Evolutionary conservation across 306 rosid genomes (phyloP).

Genomic region (Rosa chinensis): DNA sequence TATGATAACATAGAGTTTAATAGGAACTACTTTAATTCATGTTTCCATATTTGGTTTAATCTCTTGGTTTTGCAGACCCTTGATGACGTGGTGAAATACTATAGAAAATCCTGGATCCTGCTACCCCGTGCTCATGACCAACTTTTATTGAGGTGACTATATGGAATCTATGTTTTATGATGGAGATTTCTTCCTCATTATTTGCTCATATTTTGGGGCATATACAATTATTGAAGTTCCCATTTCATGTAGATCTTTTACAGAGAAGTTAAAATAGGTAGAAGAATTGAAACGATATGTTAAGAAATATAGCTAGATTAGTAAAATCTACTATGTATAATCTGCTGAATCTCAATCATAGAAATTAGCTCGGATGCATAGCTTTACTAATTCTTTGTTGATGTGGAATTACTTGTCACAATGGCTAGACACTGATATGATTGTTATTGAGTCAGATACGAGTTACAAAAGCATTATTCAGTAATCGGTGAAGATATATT

Average conservation of each 20-base stretch:
- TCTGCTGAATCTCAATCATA: not conserved
- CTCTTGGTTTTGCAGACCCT: slow-evolving; percentile 63
- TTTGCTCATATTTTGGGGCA: not conserved
- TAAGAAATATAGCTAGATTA: not conserved
- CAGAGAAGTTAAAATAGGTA: not conserved
- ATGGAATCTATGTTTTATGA: not conserved
- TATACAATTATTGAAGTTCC: not conserved
- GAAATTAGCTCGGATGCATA: not conserved
- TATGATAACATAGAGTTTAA: not conserved
- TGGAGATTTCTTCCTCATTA: no score
- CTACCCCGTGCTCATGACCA: slow-evolving; percentile 58
- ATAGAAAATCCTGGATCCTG: slow-evolving; percentile 48
- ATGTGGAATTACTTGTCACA: not conserved
- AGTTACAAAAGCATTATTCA: slow-evolving; percentile 70
- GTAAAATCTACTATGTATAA: not conserved
- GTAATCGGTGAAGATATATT: slow-evolving; percentile 71
- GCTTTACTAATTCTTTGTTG: not conserved
- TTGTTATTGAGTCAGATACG: slow-evolving; percentile 53
- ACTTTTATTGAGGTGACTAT: slow-evolving; percentile 58
- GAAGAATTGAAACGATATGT: not conserved
- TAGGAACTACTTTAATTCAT: not conserved
- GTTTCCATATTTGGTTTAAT: not conserved
- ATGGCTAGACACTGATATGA: not conserved
- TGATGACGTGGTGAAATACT: slow-evolving; percentile 57
- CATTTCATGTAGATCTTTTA: not conserved